Conservation (phyloP, 768 basidiomycete genomes). For the Boletus speciosus region DNA sequence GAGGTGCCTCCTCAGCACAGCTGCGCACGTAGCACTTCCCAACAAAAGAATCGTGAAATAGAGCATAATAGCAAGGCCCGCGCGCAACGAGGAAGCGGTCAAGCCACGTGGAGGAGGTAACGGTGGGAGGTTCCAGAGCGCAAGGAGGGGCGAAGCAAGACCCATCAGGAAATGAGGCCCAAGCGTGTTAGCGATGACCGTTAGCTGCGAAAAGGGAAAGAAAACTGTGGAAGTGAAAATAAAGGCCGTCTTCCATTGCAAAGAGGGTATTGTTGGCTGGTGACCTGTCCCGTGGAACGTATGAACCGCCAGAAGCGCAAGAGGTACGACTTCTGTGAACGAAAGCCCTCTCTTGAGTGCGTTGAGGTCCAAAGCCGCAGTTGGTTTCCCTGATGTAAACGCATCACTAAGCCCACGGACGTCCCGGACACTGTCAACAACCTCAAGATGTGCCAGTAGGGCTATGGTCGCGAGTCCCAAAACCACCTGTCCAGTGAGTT, state of each 20-base stretch:
- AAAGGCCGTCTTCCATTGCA: constrained; percentile 97
- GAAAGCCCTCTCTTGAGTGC: constrained; percentile 35
- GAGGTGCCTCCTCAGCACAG: constrained; percentile 75
- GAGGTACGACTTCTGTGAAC: constrained; percentile 67
- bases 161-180: constrained; percentile 68
- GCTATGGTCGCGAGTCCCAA: constrained; percentile 62
- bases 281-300: constrained; percentile 90
- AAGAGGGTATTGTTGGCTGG: constrained; percentile 80
- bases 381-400: constrained; percentile 47
- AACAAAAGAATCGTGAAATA: constrained; percentile 67
- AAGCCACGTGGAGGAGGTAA: constrained; percentile 30
- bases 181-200: constrained; percentile 74
- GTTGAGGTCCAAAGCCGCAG: constrained; percentile 36
- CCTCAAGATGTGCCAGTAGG: constrained; percentile 73
- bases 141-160: constrained; percentile 67
- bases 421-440: constrained; percentile 80
- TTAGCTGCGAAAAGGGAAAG: constrained; percentile 71
- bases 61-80: constrained; percentile 60
- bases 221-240: constrained; percentile 64
- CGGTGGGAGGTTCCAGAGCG: constrained; percentile 82
- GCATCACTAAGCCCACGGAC: constrained; percentile 50
- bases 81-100: constrained; percentile 42
- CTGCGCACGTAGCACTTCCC: constrained; percentile 68
- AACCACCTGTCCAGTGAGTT: constrained; percentile 80
- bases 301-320: constrained; percentile 74